A percentile compares a stretch with the other conserved stretches of the same genome.
phyloP scores from a whole-genome alignment of 148 eudicot species.

The Camellia granthamiana region DNA sequence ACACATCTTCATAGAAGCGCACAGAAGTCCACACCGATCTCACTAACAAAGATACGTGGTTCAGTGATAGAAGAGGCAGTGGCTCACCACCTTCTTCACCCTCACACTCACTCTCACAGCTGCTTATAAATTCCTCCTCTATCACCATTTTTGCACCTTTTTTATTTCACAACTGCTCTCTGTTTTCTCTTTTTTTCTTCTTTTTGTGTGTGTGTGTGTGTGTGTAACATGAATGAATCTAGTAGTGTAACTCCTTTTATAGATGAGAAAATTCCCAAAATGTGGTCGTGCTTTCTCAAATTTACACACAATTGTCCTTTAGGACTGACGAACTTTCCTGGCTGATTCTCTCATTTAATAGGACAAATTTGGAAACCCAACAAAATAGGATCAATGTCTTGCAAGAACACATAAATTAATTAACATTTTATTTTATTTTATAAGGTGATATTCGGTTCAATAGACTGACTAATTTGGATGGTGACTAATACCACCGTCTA shows the following conservation, averaged over 20 bases:
- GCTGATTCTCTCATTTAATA: slow-evolving; percentile 17
- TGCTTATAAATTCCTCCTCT: neutral
- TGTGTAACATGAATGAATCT: neutral
- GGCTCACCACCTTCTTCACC: neutral
- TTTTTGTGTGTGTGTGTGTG: neutral
- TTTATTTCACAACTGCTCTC: neutral
- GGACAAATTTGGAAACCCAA: slow-evolving; percentile 1
- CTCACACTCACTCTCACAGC: neutral
- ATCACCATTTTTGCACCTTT: slow-evolving; percentile 10
- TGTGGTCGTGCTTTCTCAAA: neutral
- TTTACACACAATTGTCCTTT: neutral
- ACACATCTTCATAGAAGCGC: slow-evolving; percentile 37
- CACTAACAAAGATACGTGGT: slow-evolving; percentile 45
- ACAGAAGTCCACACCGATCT: slow-evolving; percentile 38
- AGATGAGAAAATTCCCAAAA: slow-evolving; percentile 8
- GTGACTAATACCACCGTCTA: no score
- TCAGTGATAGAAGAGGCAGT: slow-evolving; percentile 37
- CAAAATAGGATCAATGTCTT: no score
- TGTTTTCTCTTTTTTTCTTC: neutral
- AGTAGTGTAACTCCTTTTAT: slow-evolving; percentile 2
- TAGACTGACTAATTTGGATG: no score
- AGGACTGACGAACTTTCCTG: slow-evolving; percentile 26
- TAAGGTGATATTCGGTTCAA: no score
- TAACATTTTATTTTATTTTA: no score
- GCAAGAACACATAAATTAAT: no score